Evolutionary conservation across 2,329 filamentous ascomycete species (phyloP), one percentile per base, ranked within the genome.

Genomic region (Bipolaris gigantea): DNA sequence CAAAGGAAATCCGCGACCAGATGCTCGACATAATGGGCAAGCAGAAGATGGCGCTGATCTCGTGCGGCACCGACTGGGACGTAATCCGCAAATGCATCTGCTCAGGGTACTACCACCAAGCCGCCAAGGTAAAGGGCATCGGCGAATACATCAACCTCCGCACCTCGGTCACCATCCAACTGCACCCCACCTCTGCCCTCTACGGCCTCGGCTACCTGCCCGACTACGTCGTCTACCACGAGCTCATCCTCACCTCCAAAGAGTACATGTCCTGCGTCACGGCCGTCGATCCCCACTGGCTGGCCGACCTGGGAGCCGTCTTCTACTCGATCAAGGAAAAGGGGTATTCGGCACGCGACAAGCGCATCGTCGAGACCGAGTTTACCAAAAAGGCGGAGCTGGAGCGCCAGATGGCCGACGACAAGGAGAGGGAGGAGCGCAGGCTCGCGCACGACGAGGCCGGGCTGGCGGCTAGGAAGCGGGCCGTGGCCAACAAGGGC

Each of bases 231-330:
- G 87, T 99, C 38, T 99, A 99, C 76, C 94, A 99, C 79, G 94
- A 99, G 75, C 84, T 99, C 54, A 96, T 99, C 65, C 85, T 99
- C 56, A 99, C 94, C 0, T 90, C 88, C 53, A 97, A 96, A 72
- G 94, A 97, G 73, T 99, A 97, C 79, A 97, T 99, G 86, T 95
- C 90, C 3, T 96, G 91, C 4, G 94, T 99, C 9, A 99, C 94
- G 4, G 86, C 91, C 1, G 94, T 99, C 1, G 94, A 99, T 73
- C 93, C 94, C 48, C 91, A 95, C 72, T 99, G 94, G 94, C 84
- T 99, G 36, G 94, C 94, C 6, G 94, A 99, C 72, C 81, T 99
- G 5, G 94, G 95, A 32, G 94, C 92, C 1, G 94, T 99, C 0
- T 99, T 99, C 75, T 99, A 97, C 75, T 94, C 89, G 1, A 84